These are phyloP conservation scores for Fraxinus cuspidata DNA, from an alignment of 257 asterid species.

Conservation along the genomic window DNA sequence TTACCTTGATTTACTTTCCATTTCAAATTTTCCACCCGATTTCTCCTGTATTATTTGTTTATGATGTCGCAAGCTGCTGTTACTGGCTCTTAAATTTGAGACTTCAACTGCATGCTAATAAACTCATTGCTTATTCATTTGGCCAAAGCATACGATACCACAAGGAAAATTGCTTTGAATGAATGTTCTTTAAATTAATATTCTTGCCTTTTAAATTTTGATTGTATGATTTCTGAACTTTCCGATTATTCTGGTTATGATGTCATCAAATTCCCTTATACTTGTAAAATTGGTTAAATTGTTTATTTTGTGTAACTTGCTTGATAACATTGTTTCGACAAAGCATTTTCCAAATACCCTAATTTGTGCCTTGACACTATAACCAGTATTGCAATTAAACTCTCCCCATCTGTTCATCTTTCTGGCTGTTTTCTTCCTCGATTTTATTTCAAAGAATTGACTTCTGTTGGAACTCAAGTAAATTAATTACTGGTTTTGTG, in stretches of 20 bases:
- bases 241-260: background rate
- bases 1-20: background rate
- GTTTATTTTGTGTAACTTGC: background rate
- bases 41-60: background rate
- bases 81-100: background rate
- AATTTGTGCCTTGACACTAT: background rate
- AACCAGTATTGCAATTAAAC: background rate
- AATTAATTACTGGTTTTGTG: slow-evolving; percentile 38
- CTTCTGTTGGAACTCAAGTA: background rate
- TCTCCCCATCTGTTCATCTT: background rate
- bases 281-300: background rate
- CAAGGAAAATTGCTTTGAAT: background rate
- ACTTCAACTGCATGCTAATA: background rate
- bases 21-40: slow-evolving; percentile 9
- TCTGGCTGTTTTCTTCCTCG: slow-evolving; percentile 1
- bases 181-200: background rate
- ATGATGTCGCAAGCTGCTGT: background rate
- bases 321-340: background rate
- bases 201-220: too few relatives aligned
- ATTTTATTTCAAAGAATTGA: too few relatives aligned
- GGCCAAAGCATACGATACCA: background rate
- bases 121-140: background rate
- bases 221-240: background rate
- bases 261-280: background rate
- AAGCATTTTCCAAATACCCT: background rate